phyloP scores from a whole-genome alignment of 1,284 basidiomycete species.

The Pyrrhoderma lamaoense region DNA sequence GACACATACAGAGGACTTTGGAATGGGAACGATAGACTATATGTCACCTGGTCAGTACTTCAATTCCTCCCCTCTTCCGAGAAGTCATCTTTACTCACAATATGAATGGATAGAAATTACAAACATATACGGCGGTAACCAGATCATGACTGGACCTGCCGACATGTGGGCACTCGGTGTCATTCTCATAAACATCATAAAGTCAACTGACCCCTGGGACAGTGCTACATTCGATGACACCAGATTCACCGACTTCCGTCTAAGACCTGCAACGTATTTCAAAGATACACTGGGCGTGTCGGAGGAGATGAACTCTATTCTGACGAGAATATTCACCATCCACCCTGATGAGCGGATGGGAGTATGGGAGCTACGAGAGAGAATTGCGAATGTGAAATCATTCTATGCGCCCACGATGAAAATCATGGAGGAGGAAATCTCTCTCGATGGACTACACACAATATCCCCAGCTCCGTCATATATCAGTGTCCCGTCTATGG shows the following conservation, averaged over 20 bases:
- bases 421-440: too few species aligned
- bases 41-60: slow-evolving; percentile 87
- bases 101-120: slow-evolving; percentile 75
- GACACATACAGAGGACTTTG: slow-evolving; percentile 82
- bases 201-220: slow-evolving; percentile 96
- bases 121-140: slow-evolving; percentile 67
- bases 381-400: slow-evolving; percentile 35
- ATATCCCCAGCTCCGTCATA: too few species aligned
- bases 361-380: slow-evolving; percentile 62
- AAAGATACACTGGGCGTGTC: too few species aligned
- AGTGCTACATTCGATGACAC: slow-evolving; percentile 78
- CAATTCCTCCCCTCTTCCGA: background rate
- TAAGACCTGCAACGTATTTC: too few species aligned
- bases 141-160: slow-evolving; percentile 66
- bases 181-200: slow-evolving; percentile 91
- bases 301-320: slow-evolving; percentile 28
- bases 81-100: slow-evolving; percentile 10
- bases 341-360: slow-evolving; percentile 66
- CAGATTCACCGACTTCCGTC: slow-evolving; percentile 62
- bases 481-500: too few species aligned
- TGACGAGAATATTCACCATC: slow-evolving; percentile 63
- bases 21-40: slow-evolving; percentile 94
- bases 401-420: background rate
- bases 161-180: slow-evolving; percentile 99
- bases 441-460: too few species aligned